Base-by-base conservation (phyloP, 306 rosid genomes). In the Castanea mollissima region DNA sequence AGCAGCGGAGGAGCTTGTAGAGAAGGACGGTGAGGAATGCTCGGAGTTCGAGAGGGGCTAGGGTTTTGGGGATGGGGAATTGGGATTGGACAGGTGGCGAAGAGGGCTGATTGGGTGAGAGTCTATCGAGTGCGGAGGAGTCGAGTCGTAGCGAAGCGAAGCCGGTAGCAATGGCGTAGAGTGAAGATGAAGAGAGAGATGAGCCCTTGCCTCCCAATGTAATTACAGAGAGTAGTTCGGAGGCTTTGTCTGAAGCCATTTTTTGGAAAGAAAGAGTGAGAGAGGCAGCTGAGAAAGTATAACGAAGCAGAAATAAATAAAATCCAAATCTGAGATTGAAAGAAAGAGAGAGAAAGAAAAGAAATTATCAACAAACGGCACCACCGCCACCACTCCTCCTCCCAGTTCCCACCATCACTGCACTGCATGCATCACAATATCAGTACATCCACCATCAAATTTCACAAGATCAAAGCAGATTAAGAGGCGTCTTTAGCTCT, bases 131-230 rank as follows among this genome's bases (percentile, higher is more conserved):
- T 1, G 89, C 88, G 4, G 97, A 88, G 5, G 92, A 81, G 63
- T 95, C 99, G 34, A 90, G 83, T 44, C 92, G 86, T 6, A 86
- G 74, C 1, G 55, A 86, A 77, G 98, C 58, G 34, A 71, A 74
- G 72, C 81, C 76, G 11, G 78, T 81, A 34, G 99, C 88, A 6
- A 90, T 74, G 83, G 91, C 87, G 81, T 71, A 80, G 49, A 92
- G 80, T 65, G 94, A 56, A 58, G 88, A 79, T 71, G 99, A 91
- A 13, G 98, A 84, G 38, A 92, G 91, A 46, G 97, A 77, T 3
- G 92, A 87, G 35, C 92, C 94, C 80, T 92, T 95, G 80, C 88
- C 97, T 2, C 98, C 99, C 5, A 93, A 76, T 1, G 94, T 90
- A 4, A 90, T 71, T 49, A 85, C 82, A 44, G 89, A 77, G 23